These are phyloP conservation scores for Mycena rosella DNA, from an alignment of 768 basidiomycete species.

Conservation along the genomic window DNA sequence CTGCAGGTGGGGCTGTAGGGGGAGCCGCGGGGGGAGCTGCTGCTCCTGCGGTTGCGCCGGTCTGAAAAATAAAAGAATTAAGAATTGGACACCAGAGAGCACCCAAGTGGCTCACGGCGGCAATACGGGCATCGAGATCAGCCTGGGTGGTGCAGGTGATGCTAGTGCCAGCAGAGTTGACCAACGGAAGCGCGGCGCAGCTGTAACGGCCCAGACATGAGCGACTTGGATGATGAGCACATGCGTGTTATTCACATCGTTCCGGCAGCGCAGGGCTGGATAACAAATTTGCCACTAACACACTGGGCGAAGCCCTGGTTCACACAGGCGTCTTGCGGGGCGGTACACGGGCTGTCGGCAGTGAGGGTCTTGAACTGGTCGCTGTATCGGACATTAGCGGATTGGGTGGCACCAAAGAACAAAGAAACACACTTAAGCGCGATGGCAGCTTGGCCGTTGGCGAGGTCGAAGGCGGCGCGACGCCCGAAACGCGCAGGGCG, in stretches of 20 bases:
- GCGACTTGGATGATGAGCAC: not conserved
- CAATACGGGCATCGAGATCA: slow-evolving; percentile 62
- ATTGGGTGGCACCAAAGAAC: not conserved
- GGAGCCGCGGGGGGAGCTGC: slow-evolving; percentile 24
- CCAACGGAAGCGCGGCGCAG: slow-evolving; percentile 66
- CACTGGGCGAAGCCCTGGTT: slow-evolving; percentile 67
- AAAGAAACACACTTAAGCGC: slow-evolving; percentile 51
- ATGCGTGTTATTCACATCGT: slow-evolving; percentile 48
- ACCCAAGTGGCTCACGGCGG: slow-evolving; percentile 49
- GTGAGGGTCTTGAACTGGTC: slow-evolving; percentile 51
- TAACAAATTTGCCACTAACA: slow-evolving; percentile 59
- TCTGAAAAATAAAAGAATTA: not conserved
- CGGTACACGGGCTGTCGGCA: slow-evolving; percentile 50
- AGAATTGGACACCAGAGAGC: not conserved
- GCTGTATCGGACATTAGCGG: slow-evolving; percentile 36
- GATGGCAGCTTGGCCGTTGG: slow-evolving; percentile 58
- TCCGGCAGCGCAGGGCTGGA: slow-evolving; percentile 50
- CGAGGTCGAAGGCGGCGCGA: slow-evolving; percentile 47
- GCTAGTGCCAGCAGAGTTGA: slow-evolving; percentile 61
- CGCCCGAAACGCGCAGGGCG: slow-evolving; percentile 50
- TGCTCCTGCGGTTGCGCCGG: slow-evolving; percentile 25
- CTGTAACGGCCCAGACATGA: slow-evolving; percentile 38
- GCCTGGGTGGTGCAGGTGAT: slow-evolving; percentile 65
- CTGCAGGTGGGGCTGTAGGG: slow-evolving; percentile 17
- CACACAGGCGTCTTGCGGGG: slow-evolving; percentile 62